Evolutionary conservation across 345 rosid species (phyloP).

Genomic region (Stellera chamaejasme): DNA sequence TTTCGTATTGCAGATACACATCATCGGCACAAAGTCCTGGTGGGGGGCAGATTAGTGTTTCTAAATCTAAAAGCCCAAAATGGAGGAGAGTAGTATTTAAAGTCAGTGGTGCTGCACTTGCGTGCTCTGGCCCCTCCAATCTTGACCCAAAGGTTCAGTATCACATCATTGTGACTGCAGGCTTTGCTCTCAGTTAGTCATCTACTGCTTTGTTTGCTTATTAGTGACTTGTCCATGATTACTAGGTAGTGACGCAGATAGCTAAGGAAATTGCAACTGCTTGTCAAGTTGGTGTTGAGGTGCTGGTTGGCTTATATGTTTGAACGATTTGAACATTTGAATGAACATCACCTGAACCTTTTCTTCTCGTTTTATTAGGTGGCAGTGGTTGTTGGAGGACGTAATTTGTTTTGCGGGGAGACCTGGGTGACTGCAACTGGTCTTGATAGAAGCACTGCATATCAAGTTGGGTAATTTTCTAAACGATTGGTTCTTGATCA

Average conservation of each 20-base stretch:
- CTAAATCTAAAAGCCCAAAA: slow-evolving; percentile 54
- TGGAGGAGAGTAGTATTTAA: slow-evolving; percentile 90
- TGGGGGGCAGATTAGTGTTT: slow-evolving; percentile 31
- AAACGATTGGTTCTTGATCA: not conserved
- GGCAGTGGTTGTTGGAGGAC: slow-evolving; percentile 85
- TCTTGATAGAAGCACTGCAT: slow-evolving; percentile 71
- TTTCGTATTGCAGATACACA: slow-evolving; percentile 32
- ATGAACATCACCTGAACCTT: not conserved
- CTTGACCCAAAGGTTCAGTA: slow-evolving; percentile 72
- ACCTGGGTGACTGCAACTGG: slow-evolving; percentile 77
- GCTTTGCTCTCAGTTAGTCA: slow-evolving; percentile 5
- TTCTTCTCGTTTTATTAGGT: slow-evolving; percentile 34
- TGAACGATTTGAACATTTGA: not conserved
- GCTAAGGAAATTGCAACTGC: slow-evolving; percentile 76
- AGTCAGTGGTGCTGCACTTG: slow-evolving; percentile 82
- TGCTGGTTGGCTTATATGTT: slow-evolving; percentile 14
- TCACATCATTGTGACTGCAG: slow-evolving; percentile 1
- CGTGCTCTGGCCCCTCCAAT: slow-evolving; percentile 58
- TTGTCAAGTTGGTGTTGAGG: slow-evolving; percentile 79
- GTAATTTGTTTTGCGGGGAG: slow-evolving; percentile 76
- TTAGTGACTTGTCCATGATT: slow-evolving; percentile 10
- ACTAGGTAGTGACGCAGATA: slow-evolving; percentile 64
- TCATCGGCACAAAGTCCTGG: slow-evolving; percentile 34
- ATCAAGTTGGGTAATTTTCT: slow-evolving; percentile 62
- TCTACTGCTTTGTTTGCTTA: slow-evolving; percentile 6